Base-by-base conservation (phyloP, 2,329 filamentous ascomycete species). In the Verticillium nonalfalfae region DNA sequence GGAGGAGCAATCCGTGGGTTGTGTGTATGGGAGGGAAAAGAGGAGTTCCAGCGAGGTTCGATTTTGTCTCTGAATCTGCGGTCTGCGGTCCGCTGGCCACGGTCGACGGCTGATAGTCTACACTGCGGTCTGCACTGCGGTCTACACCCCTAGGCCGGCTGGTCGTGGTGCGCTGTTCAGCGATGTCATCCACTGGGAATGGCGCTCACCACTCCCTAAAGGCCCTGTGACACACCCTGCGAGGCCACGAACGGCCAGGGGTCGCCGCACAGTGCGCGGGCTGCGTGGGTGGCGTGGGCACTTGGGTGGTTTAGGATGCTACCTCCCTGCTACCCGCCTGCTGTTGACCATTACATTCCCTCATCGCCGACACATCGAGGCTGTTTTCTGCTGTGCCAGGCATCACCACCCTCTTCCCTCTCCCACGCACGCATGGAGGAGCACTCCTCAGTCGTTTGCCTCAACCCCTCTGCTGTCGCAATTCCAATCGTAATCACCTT, bases 11-110 rank as follows among this genome's bases (percentile, higher is more conserved):
- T 68, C 69, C 72, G 69, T 68, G 71, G 73, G 72, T 69, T 71
- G 73, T 75, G 75, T 76, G 74, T 70, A 75, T 73, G 73, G 72
- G 73, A 63, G 61, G 64, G 64, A 75, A 77, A 77, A 77, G 77
- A 75, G 77, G 75, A 75, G 77, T 18, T 38, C 68, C 69, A 70
- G 68, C 66, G 70, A 75, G 69, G 74, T 73, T 70, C 69, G 73
- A 76, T 75, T 76, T 76, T 75, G 75, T 74, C 73, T 71, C 68
- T 70, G 69, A 67, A 64, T 54, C 64, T 65, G 65, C 61, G 59
- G 62, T 59, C 59, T 62, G 18, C 54, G 50, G 56, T 60, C 56
- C 54, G 35, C 35, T 9, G 35, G 26, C 26, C 26, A 56, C 31
- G 56, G 56, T 26, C 39, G 15, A 39, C 38, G 38, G 38, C 61